phyloP scores from a whole-genome alignment of 2,329 filamentous ascomycete genomes.

The Epichloe amarillans region DNA sequence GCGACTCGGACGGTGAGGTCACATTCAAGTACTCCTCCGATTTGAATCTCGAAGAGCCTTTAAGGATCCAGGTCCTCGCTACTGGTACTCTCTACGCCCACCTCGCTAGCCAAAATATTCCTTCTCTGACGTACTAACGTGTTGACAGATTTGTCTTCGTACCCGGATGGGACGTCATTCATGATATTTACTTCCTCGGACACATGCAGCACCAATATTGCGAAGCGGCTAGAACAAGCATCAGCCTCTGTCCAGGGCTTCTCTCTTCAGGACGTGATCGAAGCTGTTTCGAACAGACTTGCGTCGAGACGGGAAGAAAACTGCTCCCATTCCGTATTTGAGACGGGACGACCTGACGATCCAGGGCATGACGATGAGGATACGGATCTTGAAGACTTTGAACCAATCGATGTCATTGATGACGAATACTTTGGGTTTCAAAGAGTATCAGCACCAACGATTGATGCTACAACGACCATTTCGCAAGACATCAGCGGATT shows the following conservation, averaged over 20 bases:
- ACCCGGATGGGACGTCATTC: constrained; percentile 25
- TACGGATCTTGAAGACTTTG: neutral
- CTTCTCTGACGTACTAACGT: neutral
- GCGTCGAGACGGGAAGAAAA: neutral
- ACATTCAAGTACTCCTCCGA: constrained; percentile 39
- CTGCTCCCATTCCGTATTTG: neutral
- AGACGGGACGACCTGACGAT: neutral
- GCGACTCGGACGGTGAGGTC: constrained; percentile 61
- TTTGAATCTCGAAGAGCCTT: constrained; percentile 10
- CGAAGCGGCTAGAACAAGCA: constrained; percentile 29
- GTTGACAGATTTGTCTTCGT: constrained; percentile 19
- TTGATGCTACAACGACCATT: neutral
- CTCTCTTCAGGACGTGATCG: constrained; percentile 5
- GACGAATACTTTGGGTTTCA: constrained; percentile 6
- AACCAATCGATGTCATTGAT: neutral
- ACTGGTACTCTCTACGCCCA: constrained; percentile 15
- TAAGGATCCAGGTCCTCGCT: constrained; percentile 26
- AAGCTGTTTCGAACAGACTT: neutral
- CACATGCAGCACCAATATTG: constrained; percentile 18
- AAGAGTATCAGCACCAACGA: neutral
- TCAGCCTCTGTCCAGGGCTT: constrained; percentile 13
- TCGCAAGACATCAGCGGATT: neutral
- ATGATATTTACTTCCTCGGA: constrained; percentile 31
- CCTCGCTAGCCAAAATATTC: constrained; percentile 3
- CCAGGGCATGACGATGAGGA: neutral